Conservation (phyloP, 2,329 filamentous ascomycete species). For the Trichophyton verrucosum region DNA sequence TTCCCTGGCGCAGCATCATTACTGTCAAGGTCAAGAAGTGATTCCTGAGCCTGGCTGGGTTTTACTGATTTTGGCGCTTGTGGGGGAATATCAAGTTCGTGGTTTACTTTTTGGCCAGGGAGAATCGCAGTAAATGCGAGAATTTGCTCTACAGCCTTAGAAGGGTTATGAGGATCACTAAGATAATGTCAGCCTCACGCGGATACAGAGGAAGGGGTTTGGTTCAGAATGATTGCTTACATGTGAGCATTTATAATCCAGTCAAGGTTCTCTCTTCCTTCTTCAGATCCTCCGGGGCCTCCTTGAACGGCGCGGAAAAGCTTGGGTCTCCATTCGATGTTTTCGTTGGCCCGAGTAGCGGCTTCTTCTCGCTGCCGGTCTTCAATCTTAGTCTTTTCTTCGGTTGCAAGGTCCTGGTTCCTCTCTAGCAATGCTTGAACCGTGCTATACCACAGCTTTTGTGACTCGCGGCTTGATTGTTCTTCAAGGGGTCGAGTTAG, state of each 20-base stretch:
- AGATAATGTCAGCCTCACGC: not conserved
- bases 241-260: slow-evolving; percentile 37
- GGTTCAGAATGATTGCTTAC: slow-evolving; percentile 38
- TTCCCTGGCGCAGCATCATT: slow-evolving; percentile 3
- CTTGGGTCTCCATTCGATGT: slow-evolving; percentile 74
- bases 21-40: slow-evolving; percentile 10
- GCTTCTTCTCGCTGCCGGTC: slow-evolving; percentile 85
- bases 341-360: slow-evolving; percentile 61
- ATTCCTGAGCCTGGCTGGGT: slow-evolving; percentile 3
- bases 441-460: slow-evolving; percentile 72
- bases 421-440: slow-evolving; percentile 68
- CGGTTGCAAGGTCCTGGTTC: slow-evolving; percentile 80
- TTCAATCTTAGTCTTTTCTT: slow-evolving; percentile 93
- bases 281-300: slow-evolving; percentile 57
- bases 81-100: slow-evolving; percentile 47
- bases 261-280: slow-evolving; percentile 26
- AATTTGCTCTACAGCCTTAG: slow-evolving; percentile 68
- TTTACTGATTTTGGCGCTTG: slow-evolving; percentile 18
- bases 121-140: slow-evolving; percentile 75
- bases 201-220: not conserved
- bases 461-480: slow-evolving; percentile 81
- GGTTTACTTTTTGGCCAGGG: slow-evolving; percentile 53
- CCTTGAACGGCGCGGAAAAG: slow-evolving; percentile 67
- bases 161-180: slow-evolving; percentile 52
- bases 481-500: slow-evolving; percentile 65